These are phyloP conservation scores for Cytospora leucostoma DNA, from an alignment of 2,329 filamentous ascomycete genomes.

Conservation along the genomic window DNA sequence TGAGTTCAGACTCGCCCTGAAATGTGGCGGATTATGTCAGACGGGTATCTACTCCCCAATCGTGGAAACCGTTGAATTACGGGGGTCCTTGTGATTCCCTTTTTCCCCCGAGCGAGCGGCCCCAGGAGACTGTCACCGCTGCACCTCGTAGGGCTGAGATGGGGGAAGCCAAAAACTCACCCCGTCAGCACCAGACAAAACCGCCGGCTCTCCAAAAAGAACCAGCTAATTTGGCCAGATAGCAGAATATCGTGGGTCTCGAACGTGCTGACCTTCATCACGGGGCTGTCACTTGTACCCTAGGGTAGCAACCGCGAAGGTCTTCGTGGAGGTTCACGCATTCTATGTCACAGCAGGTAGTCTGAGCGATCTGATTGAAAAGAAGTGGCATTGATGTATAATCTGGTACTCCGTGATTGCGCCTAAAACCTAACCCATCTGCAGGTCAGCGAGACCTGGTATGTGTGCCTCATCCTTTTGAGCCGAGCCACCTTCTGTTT, in stretches of 20 bases:
- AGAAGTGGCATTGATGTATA: neutral
- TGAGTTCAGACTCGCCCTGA: neutral
- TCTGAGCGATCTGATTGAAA: neutral
- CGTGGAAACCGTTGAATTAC: neutral
- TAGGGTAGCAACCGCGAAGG: no score
- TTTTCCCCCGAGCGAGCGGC: neutral
- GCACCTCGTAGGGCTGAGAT: conserved; percentile 10
- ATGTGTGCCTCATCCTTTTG: neutral
- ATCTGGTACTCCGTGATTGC: neutral
- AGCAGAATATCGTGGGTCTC: no score
- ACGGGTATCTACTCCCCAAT: neutral
- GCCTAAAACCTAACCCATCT: neutral
- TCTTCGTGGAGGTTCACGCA: no score
- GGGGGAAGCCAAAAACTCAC: conserved; percentile 10
- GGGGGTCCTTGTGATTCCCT: neutral
- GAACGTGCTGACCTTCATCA: neutral
- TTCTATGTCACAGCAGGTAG: no score
- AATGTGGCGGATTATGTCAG: conserved; percentile 13
- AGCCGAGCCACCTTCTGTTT: neutral
- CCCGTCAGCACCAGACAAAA: neutral
- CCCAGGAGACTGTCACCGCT: neutral
- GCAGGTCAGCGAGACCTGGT: neutral
- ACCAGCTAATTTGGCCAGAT: neutral
- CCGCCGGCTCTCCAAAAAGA: neutral
- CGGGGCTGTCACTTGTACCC: no score